A percentile compares a stretch with the other conserved stretches of the same genome.
These are phyloP conservation scores for Solanum dulcamara DNA, from an alignment of 257 asterid genomes.

Conservation along the genomic window DNA sequence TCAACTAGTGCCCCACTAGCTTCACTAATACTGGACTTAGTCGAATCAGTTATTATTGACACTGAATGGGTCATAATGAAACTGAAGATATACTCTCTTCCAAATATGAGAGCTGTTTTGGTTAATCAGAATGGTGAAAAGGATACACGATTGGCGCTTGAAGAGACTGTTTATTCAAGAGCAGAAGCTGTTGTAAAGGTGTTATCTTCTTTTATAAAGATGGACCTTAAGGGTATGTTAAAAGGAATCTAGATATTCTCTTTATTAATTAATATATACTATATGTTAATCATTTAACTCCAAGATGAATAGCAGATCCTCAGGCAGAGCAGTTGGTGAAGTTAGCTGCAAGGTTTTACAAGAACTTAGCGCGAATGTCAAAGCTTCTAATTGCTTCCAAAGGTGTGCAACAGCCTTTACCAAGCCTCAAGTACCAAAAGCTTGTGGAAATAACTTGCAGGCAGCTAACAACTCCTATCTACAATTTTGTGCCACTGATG, in stretches of 20 bases:
- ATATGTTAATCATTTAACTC: slow-evolving; percentile 1
- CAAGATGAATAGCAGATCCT: slow-evolving; percentile 38
- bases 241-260: neutral
- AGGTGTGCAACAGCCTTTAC: slow-evolving; percentile 64
- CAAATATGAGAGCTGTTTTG: slow-evolving; percentile 37
- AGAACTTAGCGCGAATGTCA: slow-evolving; percentile 55
- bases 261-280: neutral
- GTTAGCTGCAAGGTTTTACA: slow-evolving; percentile 59
- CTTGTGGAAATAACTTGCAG: slow-evolving; percentile 76
- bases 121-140: slow-evolving; percentile 24
- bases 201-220: slow-evolving; percentile 50
- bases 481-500: slow-evolving; percentile 49
- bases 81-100: slow-evolving; percentile 35
- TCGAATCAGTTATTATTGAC: slow-evolving; percentile 45
- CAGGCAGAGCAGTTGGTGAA: slow-evolving; percentile 64
- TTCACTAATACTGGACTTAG: slow-evolving; percentile 43
- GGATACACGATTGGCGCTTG: slow-evolving; percentile 38
- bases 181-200: slow-evolving; percentile 56
- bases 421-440: slow-evolving; percentile 52
- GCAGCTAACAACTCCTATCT: slow-evolving; percentile 61
- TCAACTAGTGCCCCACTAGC: slow-evolving; percentile 52
- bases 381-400: slow-evolving; percentile 54
- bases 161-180: slow-evolving; percentile 55
- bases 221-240: slow-evolving; percentile 61
- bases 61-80: slow-evolving; percentile 52